These are phyloP conservation scores for Candida caryicola DNA, from an alignment of 805 yeast species.

Conservation along the genomic window DNA sequence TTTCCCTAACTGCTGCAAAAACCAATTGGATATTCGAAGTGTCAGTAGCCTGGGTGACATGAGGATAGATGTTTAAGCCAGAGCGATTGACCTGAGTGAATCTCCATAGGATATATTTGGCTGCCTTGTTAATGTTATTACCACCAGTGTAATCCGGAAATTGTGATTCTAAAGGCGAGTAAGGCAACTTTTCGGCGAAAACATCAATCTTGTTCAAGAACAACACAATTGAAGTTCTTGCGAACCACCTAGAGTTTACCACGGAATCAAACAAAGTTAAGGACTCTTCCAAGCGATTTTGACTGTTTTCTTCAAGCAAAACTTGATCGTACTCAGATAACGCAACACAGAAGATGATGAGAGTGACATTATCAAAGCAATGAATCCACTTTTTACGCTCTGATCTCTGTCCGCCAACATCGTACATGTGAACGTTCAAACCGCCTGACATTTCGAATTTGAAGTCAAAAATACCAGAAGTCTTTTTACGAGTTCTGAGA, in stretches of 20 bases:
- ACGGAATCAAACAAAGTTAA: conserved; percentile 84
- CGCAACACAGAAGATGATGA: conserved; percentile 88
- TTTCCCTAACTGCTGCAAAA: conserved; percentile 79
- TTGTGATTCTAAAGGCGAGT: conserved; percentile 74
- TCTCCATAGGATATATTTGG: conserved; percentile 87
- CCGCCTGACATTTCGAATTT: conserved; percentile 67
- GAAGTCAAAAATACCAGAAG: conserved; percentile 88
- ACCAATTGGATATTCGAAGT: conserved; percentile 85
- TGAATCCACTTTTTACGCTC: conserved; percentile 98
- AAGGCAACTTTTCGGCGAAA: conserved; percentile 78
- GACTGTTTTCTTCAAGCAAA: conserved; percentile 48
- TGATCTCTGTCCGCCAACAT: conserved; percentile 94
- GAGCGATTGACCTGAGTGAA: conserved; percentile 82
- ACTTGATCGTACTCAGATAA: conserved; percentile 88
- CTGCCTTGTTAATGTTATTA: conserved; percentile 83
- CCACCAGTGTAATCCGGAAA: conserved; percentile 94
- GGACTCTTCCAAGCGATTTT: conserved; percentile 42
- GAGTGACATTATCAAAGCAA: conserved; percentile 89
- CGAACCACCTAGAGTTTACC: conserved; percentile 90
- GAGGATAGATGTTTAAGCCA: conserved; percentile 80
- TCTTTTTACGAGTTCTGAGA: conserved; percentile 83
- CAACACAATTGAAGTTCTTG: conserved; percentile 78
- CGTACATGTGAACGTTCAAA: conserved; percentile 49
- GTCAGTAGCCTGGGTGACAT: conserved; percentile 92
- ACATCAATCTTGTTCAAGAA: conserved; percentile 89